These are phyloP conservation scores for Cutaneotrichosporon arboriforme DNA, from an alignment of 1,284 basidiomycete species.

Conservation along the genomic window DNA sequence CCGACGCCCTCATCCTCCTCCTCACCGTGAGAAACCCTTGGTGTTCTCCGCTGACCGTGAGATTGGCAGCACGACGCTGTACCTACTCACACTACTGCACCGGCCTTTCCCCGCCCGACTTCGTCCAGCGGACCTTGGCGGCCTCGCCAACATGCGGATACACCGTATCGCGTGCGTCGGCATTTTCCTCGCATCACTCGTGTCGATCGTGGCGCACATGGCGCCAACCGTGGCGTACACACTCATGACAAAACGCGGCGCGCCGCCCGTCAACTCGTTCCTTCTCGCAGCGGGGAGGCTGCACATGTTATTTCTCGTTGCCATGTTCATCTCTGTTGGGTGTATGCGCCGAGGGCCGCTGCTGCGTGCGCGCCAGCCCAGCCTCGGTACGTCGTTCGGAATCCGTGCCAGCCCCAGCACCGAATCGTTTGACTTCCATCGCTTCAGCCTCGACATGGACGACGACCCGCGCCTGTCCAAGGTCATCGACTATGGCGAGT, in stretches of 20 bases:
- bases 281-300: slow-evolving; percentile 8
- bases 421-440: background rate
- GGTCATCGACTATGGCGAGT: slow-evolving; percentile 41
- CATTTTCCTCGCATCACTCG: slow-evolving; percentile 9
- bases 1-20: background rate
- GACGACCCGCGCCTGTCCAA: background rate
- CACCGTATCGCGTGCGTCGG: slow-evolving; percentile 8
- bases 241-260: slow-evolving; percentile 15
- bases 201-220: slow-evolving; percentile 1
- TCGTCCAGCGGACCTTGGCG: slow-evolving; percentile 15
- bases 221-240: slow-evolving; percentile 32
- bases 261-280: slow-evolving; percentile 2
- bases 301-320: slow-evolving; percentile 3
- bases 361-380: slow-evolving; percentile 28
- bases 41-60: background rate
- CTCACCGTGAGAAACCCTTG: background rate
- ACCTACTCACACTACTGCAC: slow-evolving; percentile 22
- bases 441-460: slow-evolving; percentile 2
- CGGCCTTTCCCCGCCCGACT: slow-evolving; percentile 24
- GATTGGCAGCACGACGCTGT: slow-evolving; percentile 4
- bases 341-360: slow-evolving; percentile 40
- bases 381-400: slow-evolving; percentile 37
- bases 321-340: slow-evolving; percentile 12
- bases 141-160: slow-evolving; percentile 12
- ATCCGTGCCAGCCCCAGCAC: slow-evolving; percentile 14